Conservation (phyloP, 2,329 filamentous ascomycete species). For the Cephalotrichum gorgonifer region DNA sequence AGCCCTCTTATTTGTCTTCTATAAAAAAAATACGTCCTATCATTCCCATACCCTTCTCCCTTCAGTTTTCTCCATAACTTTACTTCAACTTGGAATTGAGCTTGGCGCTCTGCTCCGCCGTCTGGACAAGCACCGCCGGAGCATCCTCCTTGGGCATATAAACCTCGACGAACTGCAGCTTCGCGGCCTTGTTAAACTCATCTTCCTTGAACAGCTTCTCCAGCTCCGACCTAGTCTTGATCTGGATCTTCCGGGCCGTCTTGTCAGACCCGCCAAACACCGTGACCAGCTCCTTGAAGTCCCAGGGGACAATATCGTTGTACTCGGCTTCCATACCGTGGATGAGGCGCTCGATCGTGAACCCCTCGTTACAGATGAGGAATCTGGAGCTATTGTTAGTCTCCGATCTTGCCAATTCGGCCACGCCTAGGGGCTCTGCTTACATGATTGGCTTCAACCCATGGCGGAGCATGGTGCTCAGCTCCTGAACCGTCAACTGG, state of each 20-base stretch:
- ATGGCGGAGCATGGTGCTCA: conserved; percentile 74
- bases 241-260: conserved; percentile 47
- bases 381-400: conserved; percentile 39
- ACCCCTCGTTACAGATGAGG: conserved; percentile 79
- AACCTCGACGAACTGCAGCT: conserved; percentile 66
- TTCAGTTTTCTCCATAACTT: neutral
- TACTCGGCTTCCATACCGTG: conserved; percentile 72
- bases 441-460: conserved; percentile 67
- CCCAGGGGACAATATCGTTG: conserved; percentile 73
- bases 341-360: conserved; percentile 82
- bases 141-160: conserved; percentile 75
- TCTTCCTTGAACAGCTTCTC: conserved; percentile 53
- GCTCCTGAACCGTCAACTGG: conserved; percentile 74
- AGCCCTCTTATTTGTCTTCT: too few relatives aligned
- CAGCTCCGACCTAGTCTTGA: conserved; percentile 61
- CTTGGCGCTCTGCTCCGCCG: conserved; percentile 59
- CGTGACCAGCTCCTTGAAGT: conserved; percentile 56
- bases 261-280: conserved; percentile 54
- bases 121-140: conserved; percentile 57
- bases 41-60: too few relatives aligned
- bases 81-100: conserved; percentile 41
- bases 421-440: conserved; percentile 17
- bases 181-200: conserved; percentile 47
- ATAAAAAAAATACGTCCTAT: too few relatives aligned
- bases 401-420: neutral